Base-by-base conservation (phyloP, 148 eudicot genomes). In the Fagopyrum homotropicum region DNA sequence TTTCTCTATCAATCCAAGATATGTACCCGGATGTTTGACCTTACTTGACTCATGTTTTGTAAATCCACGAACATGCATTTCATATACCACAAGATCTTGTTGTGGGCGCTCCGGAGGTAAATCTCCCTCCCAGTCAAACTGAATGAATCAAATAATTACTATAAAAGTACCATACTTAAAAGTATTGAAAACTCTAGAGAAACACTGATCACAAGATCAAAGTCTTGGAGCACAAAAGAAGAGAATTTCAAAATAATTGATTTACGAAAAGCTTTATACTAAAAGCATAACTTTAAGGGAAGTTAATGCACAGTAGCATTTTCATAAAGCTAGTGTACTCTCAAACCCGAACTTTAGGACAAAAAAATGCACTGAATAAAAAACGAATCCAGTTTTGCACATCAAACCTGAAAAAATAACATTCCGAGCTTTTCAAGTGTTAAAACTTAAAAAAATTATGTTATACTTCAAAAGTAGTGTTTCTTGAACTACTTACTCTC, bases 91-190 rank as follows among this genome's bases (percentile, higher is more conserved):
- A 73, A 89, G 93, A 82, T 95, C 93, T 70, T 85, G 85, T 80
- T 92, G 98, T 44, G 89, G 89, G 77, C 71, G 78, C 76, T 86
- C 80, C 80, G 92, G 83, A 26, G 96, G 98, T 79, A 95, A 76
- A 84, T 95, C 99, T 69, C 99, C 98, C 87, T 92, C 92, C 99
- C 99, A 95, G 78, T 95, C 98, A 85, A 92, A 92, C 98, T 95
- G 82, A 73, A 82, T 71, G 6, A 29, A 78, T 14, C 35, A 80
- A 82, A 82, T 50, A 46, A 66, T 43, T 66, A 40, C 47, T 66
- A 8, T 14, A 66, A 66, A 10, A 40, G 40, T 66, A 40, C 71
- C 40, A 66, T 40, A 11, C 12, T 14, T 40, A 66, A 40, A 66
- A 43, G n/a, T 5, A 66, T 43, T 40, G 47, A 15, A 40, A 66